A percentile compares a stretch with the other conserved stretches of the same genome.
Evolutionary conservation across 345 rosid species (phyloP).

Genomic region (Camelina sativa): DNA sequence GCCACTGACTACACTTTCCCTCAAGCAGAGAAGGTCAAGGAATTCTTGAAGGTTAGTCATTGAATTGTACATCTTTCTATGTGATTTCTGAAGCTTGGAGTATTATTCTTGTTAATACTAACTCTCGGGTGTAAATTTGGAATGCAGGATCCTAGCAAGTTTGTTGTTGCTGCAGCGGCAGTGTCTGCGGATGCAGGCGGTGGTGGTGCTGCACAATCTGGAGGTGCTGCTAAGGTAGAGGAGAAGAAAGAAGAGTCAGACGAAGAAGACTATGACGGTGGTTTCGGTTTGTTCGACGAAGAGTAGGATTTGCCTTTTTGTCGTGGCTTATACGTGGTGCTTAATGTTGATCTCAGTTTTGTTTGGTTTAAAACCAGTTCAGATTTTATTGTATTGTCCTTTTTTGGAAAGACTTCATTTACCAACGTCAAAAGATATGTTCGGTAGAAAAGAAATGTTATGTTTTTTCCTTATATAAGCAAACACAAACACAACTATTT

Average conservation of each 20-base stretch:
- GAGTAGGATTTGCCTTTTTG: conserved; percentile 23
- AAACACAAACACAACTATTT: neutral
- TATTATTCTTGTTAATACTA: neutral
- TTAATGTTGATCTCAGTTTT: neutral
- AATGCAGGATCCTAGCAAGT: conserved; percentile 80
- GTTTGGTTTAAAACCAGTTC: neutral
- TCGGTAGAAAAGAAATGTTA: neutral
- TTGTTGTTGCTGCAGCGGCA: conserved; percentile 58
- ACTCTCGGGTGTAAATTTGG: neutral
- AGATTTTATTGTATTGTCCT: neutral
- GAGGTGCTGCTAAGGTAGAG: conserved; percentile 53
- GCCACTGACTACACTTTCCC: conserved; percentile 76
- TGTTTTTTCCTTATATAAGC: neutral
- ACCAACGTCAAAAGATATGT: neutral
- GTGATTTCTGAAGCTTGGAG: neutral
- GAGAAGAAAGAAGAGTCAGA: conserved; percentile 85
- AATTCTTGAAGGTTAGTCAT: conserved; percentile 65
- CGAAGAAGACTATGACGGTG: conserved; percentile 68
- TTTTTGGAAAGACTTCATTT: conserved; percentile 8
- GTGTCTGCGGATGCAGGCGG: conserved; percentile 42
- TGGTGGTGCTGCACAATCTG: conserved; percentile 54
- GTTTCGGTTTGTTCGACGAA: conserved; percentile 70
- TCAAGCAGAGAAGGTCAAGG: conserved; percentile 86
- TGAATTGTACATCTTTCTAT: neutral
- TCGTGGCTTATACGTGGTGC: neutral